These are phyloP conservation scores for Arabidopsis suecica DNA, from an alignment of 345 rosid species.

Conservation along the genomic window DNA sequence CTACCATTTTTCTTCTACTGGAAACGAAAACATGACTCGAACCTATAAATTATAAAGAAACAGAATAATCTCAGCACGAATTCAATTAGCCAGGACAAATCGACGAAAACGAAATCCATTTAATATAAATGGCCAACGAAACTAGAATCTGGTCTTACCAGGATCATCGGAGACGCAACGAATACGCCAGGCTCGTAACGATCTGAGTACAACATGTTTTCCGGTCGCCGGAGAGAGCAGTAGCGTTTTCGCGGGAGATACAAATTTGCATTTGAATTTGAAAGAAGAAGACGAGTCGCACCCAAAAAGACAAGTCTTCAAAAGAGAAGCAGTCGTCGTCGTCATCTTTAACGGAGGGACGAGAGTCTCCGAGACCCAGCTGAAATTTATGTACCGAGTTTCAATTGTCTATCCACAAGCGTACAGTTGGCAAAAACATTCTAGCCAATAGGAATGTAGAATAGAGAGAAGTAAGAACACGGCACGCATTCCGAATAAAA, in stretches of 20 bases:
- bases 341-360: conserved; percentile 47
- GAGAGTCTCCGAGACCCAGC: conserved; percentile 22
- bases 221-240: conserved; percentile 37
- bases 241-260: conserved; percentile 53
- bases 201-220: conserved; percentile 37
- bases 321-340: conserved; percentile 34
- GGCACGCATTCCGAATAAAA: conserved; percentile 28
- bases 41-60: conserved; percentile 32
- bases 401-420: neutral
- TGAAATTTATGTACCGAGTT: neutral
- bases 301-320: conserved; percentile 19
- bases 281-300: conserved; percentile 31
- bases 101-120: neutral
- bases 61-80: neutral
- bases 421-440: neutral
- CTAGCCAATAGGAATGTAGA: conserved; percentile 17
- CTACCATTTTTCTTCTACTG: conserved; percentile 55
- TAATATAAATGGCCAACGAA: neutral
- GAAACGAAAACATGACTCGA: conserved; percentile 29
- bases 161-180: conserved; percentile 30
- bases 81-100: too few relatives aligned
- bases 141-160: conserved; percentile 35
- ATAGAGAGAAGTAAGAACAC: conserved; percentile 12
- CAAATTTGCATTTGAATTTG: conserved; percentile 39
- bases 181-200: conserved; percentile 33